Percentiles rank a stretch among this genome's conserved stretches.
Conservation (phyloP, 495 filamentous ascomycete species). For the Xylaria castorea region DNA sequence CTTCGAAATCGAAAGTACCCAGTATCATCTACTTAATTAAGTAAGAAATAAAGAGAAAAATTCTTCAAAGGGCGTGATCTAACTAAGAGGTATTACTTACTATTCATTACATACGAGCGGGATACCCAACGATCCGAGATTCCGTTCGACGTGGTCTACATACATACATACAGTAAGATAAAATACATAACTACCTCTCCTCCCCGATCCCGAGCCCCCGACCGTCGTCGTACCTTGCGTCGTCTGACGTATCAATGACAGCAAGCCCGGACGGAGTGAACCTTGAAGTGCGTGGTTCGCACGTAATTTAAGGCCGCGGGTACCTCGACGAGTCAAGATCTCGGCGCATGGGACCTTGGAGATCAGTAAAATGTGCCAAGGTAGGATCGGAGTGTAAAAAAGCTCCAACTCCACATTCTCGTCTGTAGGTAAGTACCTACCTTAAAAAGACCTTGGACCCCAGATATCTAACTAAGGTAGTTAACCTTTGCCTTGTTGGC, state of each 20-base stretch:
- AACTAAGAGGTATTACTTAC: not conserved
- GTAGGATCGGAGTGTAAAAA: not conserved
- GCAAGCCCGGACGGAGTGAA: constrained; percentile 11
- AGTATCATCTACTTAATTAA: not conserved
- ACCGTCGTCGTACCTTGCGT: constrained; percentile 26
- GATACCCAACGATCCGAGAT: constrained; percentile 1
- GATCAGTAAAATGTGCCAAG: constrained; percentile 1
- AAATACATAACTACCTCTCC: too few species aligned
- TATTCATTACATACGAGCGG: not conserved
- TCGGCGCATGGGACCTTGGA: not conserved
- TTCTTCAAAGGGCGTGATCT: not conserved
- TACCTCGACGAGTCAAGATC: constrained; percentile 9
- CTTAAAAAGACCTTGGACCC: constrained; percentile 6
- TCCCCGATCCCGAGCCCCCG: not conserved
- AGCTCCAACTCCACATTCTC: not conserved
- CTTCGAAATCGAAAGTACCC: not conserved
- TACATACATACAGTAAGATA: too few species aligned
- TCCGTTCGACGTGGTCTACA: not conserved
- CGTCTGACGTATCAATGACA: constrained; percentile 19
- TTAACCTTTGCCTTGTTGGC: not conserved
- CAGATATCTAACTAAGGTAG: constrained; percentile 16
- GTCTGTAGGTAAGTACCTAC: not conserved
- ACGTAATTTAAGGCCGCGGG: constrained; percentile 14
- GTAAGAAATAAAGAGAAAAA: not conserved
- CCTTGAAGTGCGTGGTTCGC: not conserved